These are phyloP conservation scores for Saccharomycopsis fermentans DNA, from an alignment of 805 yeast species.

Conservation along the genomic window DNA sequence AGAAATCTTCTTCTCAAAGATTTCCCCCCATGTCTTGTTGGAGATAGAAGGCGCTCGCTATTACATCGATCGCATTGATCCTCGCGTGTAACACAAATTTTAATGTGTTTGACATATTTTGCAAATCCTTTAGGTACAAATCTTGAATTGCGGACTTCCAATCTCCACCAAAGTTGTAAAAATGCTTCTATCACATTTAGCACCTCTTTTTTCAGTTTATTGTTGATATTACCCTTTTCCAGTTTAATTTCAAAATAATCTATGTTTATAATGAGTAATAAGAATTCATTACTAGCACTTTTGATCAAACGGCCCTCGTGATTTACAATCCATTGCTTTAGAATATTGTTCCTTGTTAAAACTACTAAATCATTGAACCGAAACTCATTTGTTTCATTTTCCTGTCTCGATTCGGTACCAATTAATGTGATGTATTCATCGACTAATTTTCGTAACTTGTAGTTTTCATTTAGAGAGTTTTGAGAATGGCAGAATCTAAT, in stretches of 20 bases:
- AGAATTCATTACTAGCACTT: neutral
- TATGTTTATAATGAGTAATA: neutral
- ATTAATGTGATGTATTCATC: neutral
- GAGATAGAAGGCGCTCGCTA: neutral
- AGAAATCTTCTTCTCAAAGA: neutral
- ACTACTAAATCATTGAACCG: neutral
- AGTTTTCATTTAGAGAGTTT: neutral
- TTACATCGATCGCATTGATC: neutral
- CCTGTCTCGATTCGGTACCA: too few relatives aligned
- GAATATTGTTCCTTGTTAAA: neutral
- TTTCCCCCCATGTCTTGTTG: neutral
- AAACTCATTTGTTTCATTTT: neutral
- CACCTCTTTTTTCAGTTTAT: neutral
- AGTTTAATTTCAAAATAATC: too few relatives aligned
- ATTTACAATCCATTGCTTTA: neutral
- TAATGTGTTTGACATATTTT: neutral
- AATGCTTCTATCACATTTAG: neutral
- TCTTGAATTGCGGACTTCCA: neutral
- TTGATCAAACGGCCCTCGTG: neutral
- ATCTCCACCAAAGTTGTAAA: neutral
- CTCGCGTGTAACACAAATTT: neutral
- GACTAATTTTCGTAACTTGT: neutral
- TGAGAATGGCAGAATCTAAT: neutral
- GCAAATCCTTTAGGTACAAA: neutral
- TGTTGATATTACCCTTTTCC: neutral